Evolutionary conservation across 306 rosid species (phyloP).

Genomic region (Pterocarpus santalinus): DNA sequence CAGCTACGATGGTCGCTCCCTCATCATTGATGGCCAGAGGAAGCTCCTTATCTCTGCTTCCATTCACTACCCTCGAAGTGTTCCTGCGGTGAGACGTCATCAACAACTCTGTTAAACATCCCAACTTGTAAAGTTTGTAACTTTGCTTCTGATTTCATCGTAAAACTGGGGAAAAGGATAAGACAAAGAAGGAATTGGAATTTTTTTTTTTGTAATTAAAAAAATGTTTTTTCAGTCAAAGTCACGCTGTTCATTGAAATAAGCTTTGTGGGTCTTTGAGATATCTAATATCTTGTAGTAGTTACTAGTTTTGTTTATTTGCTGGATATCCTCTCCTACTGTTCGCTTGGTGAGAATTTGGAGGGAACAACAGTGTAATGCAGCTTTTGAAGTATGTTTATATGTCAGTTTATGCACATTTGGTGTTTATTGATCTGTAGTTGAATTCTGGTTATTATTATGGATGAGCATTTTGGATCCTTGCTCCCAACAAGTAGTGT

Average conservation of each 20-base stretch:
- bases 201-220: background rate
- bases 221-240: background rate
- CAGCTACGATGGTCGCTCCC: conserved; percentile 81
- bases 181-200: background rate
- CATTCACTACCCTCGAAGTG: conserved; percentile 96
- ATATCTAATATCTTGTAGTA: background rate
- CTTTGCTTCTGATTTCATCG: conserved; percentile 1
- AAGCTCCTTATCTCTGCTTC: conserved; percentile 93
- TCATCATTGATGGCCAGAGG: conserved; percentile 75
- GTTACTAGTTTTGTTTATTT: conserved; percentile 27
- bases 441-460: background rate
- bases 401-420: background rate
- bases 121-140: background rate
- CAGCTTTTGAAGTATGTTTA: conserved; percentile 5
- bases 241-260: background rate
- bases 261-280: conserved; percentile 18
- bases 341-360: background rate
- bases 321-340: background rate
- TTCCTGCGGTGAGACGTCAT: conserved; percentile 68
- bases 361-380: conserved; percentile 16
- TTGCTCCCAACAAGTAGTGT: background rate
- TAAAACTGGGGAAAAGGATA: background rate
- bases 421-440: background rate
- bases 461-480: conserved; percentile 22
- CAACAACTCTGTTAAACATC: too few species aligned